Conservation (phyloP, 106 monocot genomes). For the Platanthera zijinensis region DNA sequence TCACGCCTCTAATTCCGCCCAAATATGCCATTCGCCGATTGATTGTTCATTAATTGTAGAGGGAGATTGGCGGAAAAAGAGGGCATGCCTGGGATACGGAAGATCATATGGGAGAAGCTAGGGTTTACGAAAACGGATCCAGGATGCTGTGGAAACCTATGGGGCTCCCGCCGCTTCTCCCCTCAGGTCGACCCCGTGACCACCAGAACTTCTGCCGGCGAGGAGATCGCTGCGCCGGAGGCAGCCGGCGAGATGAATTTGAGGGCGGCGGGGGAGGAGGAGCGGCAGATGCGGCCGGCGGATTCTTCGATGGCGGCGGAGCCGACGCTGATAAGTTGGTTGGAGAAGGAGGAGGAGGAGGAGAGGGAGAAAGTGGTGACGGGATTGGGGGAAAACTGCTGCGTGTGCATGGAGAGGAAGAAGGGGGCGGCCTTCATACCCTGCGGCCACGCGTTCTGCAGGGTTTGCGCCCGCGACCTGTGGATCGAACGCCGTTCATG, state of each 20-base stretch:
- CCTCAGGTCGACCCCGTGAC: background rate
- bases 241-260: background rate
- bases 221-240: background rate
- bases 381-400: conserved; percentile 30
- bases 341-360: conserved; percentile 31
- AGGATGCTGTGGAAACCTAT: conserved; percentile 2
- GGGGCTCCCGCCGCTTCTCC: background rate
- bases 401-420: conserved; percentile 23
- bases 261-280: background rate
- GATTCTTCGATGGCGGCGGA: background rate
- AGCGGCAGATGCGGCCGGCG: background rate
- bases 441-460: conserved; percentile 18
- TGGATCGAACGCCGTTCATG: conserved; percentile 14
- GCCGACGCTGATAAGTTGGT: conserved; percentile 7
- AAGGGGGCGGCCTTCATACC: conserved; percentile 23
- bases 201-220: background rate
- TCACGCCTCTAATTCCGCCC: background rate
- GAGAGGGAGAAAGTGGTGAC: conserved; percentile 27
- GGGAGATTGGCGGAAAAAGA: background rate
- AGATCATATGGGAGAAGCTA: background rate
- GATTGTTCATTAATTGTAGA: background rate
- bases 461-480: conserved; percentile 15
- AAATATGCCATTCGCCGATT: background rate
- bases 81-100: background rate
- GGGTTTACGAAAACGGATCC: background rate